phyloP scores from a whole-genome alignment of 2,329 filamentous ascomycete genomes.

The Claviceps digitariae region DNA sequence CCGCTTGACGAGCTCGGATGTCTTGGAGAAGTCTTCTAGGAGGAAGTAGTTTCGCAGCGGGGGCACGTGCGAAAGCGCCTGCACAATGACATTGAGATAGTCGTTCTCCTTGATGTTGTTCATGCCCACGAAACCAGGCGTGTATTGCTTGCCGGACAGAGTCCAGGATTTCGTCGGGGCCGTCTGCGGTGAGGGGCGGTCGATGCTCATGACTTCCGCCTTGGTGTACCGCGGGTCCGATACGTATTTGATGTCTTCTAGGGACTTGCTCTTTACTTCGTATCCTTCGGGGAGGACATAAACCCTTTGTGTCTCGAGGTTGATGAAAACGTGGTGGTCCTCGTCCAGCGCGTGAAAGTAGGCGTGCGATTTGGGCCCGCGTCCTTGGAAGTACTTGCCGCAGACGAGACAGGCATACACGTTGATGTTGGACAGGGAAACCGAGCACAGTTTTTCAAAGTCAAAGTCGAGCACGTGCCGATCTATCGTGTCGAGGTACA shows the following conservation, averaged over 20 bases:
- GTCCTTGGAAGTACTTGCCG: slow-evolving; percentile 93
- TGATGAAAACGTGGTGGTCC: slow-evolving; percentile 95
- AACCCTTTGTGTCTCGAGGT: slow-evolving; percentile 84
- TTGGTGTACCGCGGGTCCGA: slow-evolving; percentile 79
- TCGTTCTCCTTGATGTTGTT: slow-evolving; percentile 99
- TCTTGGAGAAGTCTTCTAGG: slow-evolving; percentile 63
- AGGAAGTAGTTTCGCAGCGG: slow-evolving; percentile 88
- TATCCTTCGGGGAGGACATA: slow-evolving; percentile 94
- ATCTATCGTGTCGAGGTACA: slow-evolving; percentile 96
- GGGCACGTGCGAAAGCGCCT: slow-evolving; percentile 78
- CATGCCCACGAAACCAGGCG: slow-evolving; percentile 92
- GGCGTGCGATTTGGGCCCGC: slow-evolving; percentile 86
- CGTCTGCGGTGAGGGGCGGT: slow-evolving; percentile 31
- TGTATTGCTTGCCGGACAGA: slow-evolving; percentile 70
- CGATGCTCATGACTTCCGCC: slow-evolving; percentile 66
- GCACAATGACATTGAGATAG: slow-evolving; percentile 91
- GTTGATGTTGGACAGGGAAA: slow-evolving; percentile 95
- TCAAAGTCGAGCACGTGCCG: slow-evolving; percentile 91
- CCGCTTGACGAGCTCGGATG: slow-evolving; percentile 68
- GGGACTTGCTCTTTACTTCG: slow-evolving; percentile 83
- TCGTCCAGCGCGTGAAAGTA: slow-evolving; percentile 96
- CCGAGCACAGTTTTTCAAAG: slow-evolving; percentile 95
- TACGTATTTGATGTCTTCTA: slow-evolving; percentile 97
- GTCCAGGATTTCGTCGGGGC: slow-evolving; percentile 45
- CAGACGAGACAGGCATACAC: slow-evolving; percentile 96